Conservation (phyloP, 495 filamentous ascomycete species). For the Penicillium ucsense region DNA sequence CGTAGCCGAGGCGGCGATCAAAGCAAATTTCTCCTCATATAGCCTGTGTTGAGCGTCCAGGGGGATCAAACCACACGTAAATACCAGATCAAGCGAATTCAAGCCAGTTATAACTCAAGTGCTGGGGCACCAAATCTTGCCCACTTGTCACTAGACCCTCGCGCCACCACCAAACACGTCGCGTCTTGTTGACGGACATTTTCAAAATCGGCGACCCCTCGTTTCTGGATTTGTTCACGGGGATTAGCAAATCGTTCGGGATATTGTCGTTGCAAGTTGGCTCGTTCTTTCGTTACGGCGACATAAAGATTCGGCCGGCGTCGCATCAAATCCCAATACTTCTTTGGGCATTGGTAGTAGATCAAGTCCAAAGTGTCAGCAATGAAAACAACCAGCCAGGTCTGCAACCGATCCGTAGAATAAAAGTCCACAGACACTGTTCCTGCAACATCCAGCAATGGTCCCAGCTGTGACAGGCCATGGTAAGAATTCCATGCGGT, state of each 20-base stretch:
- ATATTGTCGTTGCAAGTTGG: neutral
- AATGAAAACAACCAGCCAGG: constrained; percentile 12
- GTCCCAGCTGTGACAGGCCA: constrained; percentile 2
- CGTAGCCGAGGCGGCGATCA: too few species aligned
- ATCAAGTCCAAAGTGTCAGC: constrained; percentile 10
- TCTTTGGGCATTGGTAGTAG: neutral
- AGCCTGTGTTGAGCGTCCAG: too few species aligned
- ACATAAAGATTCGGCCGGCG: neutral
- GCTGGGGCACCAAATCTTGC: too few species aligned
- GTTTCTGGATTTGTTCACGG: constrained; percentile 2
- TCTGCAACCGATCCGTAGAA: constrained; percentile 4
- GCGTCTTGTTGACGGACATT: neutral
- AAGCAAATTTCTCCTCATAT: too few species aligned
- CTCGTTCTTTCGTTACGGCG: neutral
- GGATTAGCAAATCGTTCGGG: constrained; percentile 4
- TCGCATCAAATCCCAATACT: constrained; percentile 5
- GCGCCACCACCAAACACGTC: neutral
- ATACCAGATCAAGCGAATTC: too few species aligned
- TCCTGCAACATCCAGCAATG: constrained; percentile 1
- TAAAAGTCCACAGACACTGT: neutral
- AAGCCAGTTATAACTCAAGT: too few species aligned
- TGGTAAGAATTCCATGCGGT: constrained; percentile 17
- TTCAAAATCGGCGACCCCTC: constrained; percentile 4
- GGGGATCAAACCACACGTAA: too few species aligned
- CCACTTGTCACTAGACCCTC: too few species aligned